Conservation (phyloP, 2,329 filamentous ascomycete genomes). For the Alternaria atra region DNA sequence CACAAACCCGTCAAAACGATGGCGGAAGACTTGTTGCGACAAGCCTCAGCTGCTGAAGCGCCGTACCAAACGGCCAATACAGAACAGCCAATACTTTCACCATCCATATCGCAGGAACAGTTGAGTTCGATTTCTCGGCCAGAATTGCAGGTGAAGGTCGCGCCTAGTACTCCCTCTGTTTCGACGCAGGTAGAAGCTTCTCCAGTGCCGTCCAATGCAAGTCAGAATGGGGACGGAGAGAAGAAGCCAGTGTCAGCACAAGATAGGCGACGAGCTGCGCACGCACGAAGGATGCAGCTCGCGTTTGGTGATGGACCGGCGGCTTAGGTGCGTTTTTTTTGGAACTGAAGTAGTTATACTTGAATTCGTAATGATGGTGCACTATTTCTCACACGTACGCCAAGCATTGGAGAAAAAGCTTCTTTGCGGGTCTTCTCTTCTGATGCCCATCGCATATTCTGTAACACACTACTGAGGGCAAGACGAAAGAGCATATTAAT, state of each 20-base stretch:
- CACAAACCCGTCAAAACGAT: constrained; percentile 5
- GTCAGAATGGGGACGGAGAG: neutral
- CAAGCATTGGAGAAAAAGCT: neutral
- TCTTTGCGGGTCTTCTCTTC: neutral
- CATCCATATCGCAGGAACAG: neutral
- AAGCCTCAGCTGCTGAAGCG: neutral
- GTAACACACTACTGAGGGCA: neutral
- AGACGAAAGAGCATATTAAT: neutral
- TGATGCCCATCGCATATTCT: neutral
- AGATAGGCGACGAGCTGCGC: constrained; percentile 37
- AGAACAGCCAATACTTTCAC: neutral
- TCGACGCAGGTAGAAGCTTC: neutral
- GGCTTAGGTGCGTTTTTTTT: neutral
- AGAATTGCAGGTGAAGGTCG: neutral
- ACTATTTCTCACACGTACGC: rapidly evolving
- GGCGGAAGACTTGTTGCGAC: neutral
- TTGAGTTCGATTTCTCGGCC: neutral
- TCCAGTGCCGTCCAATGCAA: neutral
- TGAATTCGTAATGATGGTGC: neutral
- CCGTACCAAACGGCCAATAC: neutral
- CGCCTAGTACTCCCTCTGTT: neutral
- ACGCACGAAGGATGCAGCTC: constrained; percentile 37
- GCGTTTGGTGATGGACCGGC: constrained; percentile 25
- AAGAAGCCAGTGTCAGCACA: constrained; percentile 30
- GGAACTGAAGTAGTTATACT: neutral